Evolutionary conservation across 805 yeast species (phyloP), one percentile per base, ranked within the genome.

Genomic region (Starmera amethionina): DNA sequence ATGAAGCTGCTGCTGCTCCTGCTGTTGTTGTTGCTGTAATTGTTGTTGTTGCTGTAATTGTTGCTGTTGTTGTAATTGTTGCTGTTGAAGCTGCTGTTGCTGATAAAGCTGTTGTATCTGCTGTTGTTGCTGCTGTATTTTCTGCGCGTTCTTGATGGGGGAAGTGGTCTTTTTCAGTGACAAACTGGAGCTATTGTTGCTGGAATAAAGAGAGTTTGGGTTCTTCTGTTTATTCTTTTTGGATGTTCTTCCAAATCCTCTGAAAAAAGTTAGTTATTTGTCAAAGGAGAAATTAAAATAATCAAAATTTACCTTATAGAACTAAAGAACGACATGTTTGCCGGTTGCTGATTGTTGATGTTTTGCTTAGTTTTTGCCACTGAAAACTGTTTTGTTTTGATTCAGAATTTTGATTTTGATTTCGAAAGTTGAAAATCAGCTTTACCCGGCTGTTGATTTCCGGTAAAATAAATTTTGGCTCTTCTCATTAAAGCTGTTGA

Each of bases 161-260:
- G 73, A 68, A 11, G 64, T 70, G 0, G 69, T 59, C 52, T 70
- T 64, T 51, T 73, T 64, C 32, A 73, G 53, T 0, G 78, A 72
- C 8, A 69, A 49, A 32, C 67, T 65, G 0, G 79, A 73, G 10
- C 65, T 69, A 45, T 72, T 72, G 36, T 58, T 67, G 45, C 59
- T 68, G 42, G 60, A 69, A 40, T 60, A 64, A 22, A 52, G 35
- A 8, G 60, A 52, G 8, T 51, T 44, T 43, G 49, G 55, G 32
- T 55, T 57, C 22, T 55, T 55, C 30, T 62, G 63, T 52, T 70
- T 68, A 46, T 57, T 68, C 55, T 70, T 70, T 42, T 72, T 70
- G 13, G 72, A 66, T 41, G 64, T 63, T 52, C 82, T 69, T n/a
- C 82, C 80, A 46, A 78, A 74, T 9, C 82, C 79, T 55, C 77